Base-by-base conservation (phyloP, 1,284 basidiomycete genomes). In the Omphalotus olearius region DNA sequence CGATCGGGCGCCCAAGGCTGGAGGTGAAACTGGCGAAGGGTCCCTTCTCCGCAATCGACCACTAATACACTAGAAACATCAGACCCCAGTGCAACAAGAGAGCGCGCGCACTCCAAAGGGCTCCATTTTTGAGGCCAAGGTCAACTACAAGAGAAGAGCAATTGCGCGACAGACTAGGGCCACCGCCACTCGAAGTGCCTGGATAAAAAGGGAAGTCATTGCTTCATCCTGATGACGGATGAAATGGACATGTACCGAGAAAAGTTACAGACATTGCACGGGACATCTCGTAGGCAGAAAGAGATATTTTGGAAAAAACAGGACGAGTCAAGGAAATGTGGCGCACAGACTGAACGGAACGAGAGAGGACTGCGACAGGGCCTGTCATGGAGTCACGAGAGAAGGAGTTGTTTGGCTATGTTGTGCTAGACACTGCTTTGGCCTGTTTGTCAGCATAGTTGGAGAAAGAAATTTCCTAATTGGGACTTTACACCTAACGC, bases 41-140 rank as follows among this genome's bases (percentile, higher is more conserved):
- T 94, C 7, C 90, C 92, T 67, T 95, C 92, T 11, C 89, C 90
- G 59, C 87, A 88, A 62, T 95, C 92, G 46, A 95, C 81, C 77
- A 95, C 90, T 92, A 52, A 14, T 11, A 13, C 7, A 40, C 11
- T 35, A 18, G 9, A 36, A 54, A 42, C 18, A 53, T 59, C 23
- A 55, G 55, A 58, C 42, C 47, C 14, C 30, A 39, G 42, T 45
- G 26, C 20, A 18, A 44, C 20, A 30, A 45, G 47, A 33, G 7
- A 33, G 4, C 59, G 55, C 62, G 20, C 74, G 62, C 67, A 88
- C 85, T 82, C 85, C 87, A 89, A 18, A 87, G 67, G 2, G 75
- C 68, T 13, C 76, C 75, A 51, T 82, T 71, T 6, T 73, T 73
- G 3, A 79, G 59, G 7, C 30, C 30, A 36, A 82, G 65, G 58